Base-by-base conservation (phyloP, 1,284 basidiomycete species). In the Stereum hirsutum region DNA sequence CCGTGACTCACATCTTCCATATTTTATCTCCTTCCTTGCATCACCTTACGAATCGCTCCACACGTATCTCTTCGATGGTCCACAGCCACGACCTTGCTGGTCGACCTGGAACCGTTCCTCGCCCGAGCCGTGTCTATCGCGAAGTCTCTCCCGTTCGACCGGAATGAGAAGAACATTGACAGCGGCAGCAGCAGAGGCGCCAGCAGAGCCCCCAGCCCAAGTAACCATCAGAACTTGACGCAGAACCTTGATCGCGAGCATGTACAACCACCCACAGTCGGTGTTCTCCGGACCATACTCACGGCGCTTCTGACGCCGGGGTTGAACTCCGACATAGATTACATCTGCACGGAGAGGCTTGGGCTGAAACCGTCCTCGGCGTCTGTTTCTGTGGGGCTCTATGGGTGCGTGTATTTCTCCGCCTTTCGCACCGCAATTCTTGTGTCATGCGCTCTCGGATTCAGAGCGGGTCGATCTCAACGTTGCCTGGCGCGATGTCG, bases 271-370 rank as follows among this genome's bases (percentile, higher is more conserved):
- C 39, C 44, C 27, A 47, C 38, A 6, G 41, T 54, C 15, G 55
- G 55, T 40, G 24, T 52, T 52, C 28, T 56, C 24, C 46, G 59
- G 35, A 25, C 55, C 47, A 20, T 72, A 12, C 52, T 76, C 1
- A 62, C 67, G 1, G 49, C 60, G 0, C 52, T 72, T 17, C 52
- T 74, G 5, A 67, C 70, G 0, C 69, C 64, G 37, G 69, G 67
- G 1, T 41, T 74, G 10, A 69, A 72, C 44, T 50, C 58, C 1
- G 78, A 75, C 33, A 80, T 88, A 15, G 89, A 92, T 50, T 63
- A 65, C 1, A 70, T 85, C 17, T 86, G 85, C 52, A 62, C 58
- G 42, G 56, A 62, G 25, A 77, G 70, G 45, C n/a, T n/a, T n/a
- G n/a, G n/a, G n/a, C 61, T 81, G 11, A 69, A 64, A 1, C 57